These are phyloP conservation scores for Penicillium sp. DNA, from an alignment of 2,329 filamentous ascomycete genomes.

Conservation along the genomic window DNA sequence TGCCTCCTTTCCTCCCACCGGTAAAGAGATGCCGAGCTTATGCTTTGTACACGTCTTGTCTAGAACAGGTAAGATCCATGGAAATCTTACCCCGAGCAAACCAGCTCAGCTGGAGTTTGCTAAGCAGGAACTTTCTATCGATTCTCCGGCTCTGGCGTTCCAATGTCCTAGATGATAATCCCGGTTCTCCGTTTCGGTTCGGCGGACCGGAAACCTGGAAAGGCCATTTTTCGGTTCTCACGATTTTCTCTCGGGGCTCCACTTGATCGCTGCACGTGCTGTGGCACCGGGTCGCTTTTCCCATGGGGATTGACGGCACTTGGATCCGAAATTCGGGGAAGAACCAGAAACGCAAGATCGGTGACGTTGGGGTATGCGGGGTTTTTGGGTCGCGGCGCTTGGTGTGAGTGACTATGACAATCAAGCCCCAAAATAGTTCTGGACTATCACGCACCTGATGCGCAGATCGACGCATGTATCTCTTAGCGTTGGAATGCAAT, in stretches of 20 bases:
- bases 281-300: background rate
- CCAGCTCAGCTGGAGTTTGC: background rate
- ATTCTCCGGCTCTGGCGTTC: background rate
- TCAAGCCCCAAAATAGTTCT: background rate
- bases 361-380: background rate
- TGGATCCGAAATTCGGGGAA: background rate
- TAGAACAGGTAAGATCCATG: background rate
- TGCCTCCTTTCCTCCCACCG: background rate
- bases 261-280: background rate
- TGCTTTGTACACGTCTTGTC: too few species aligned
- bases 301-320: background rate
- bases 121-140: background rate
- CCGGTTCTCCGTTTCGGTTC: background rate
- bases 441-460: background rate
- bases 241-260: background rate
- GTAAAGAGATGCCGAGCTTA: background rate
- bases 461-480: background rate
- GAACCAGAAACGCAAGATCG: background rate
- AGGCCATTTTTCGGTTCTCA: background rate
- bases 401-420: too few species aligned
- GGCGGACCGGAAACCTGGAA: background rate
- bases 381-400: background rate
- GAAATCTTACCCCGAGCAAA: background rate
- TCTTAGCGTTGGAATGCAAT: background rate
- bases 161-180: background rate